Conservation (phyloP, 1,284 basidiomycete species). For the Salmacisia buchloeana region DNA sequence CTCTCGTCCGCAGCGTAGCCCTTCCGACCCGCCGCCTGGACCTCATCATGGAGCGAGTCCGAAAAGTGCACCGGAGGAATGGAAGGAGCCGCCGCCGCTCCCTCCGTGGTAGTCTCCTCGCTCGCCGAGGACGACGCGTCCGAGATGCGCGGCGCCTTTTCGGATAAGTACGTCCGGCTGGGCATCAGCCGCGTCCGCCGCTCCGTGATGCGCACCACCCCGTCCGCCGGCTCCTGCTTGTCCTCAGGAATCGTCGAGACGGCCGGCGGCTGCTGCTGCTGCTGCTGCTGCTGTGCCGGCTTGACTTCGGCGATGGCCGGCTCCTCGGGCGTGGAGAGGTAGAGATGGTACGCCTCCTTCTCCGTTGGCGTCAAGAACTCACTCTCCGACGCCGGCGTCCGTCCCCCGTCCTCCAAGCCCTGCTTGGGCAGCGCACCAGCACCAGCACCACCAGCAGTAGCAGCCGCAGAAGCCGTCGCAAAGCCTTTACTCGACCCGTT, state of each 20-base stretch:
- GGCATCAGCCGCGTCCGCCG: not conserved
- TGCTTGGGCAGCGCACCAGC: slow-evolving; percentile 12
- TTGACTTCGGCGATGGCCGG: slow-evolving; percentile 1
- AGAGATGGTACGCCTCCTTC: slow-evolving; percentile 28
- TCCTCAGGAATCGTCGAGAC: not conserved
- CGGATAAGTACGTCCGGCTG: slow-evolving; percentile 16
- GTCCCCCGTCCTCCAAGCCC: slow-evolving; percentile 6
- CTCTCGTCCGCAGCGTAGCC: not conserved
- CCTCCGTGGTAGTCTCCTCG: not conserved
- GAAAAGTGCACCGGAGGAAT: not conserved
- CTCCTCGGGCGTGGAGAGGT: slow-evolving; percentile 13
- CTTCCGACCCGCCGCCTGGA: not conserved
- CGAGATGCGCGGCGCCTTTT: not conserved
- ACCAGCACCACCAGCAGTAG: not conserved
- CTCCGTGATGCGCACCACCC: slow-evolving; percentile 14
- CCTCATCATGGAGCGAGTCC: not conserved
- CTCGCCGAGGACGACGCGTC: not conserved
- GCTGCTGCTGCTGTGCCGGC: not conserved
- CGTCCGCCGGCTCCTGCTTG: not conserved
- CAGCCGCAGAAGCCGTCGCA: not conserved
- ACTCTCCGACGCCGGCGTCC: not conserved
- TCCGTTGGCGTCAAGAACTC: slow-evolving; percentile 31
- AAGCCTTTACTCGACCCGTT: slow-evolving; percentile 10
- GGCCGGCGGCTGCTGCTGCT: not conserved
- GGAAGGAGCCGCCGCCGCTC: not conserved